Evolutionary conservation across 1,284 basidiomycete species (phyloP).

Genomic region (Naganishia cerealis): DNA sequence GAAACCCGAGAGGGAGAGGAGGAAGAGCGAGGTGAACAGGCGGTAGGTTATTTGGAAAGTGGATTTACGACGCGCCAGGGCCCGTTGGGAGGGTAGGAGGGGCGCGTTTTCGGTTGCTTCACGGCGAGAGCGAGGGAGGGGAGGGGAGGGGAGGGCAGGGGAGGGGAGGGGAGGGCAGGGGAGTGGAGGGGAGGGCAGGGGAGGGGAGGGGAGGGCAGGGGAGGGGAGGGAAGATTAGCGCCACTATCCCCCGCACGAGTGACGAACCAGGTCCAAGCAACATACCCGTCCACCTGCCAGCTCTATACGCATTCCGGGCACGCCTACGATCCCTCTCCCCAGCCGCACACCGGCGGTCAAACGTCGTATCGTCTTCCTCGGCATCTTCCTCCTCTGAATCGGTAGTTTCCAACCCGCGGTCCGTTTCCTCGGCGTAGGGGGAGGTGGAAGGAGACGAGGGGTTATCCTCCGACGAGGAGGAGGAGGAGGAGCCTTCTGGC

Average conservation of each 20-base stretch:
- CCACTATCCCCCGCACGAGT: too few relatives aligned
- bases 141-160: too few relatives aligned
- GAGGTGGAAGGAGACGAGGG: too few relatives aligned
- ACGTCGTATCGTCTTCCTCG: conserved; percentile 25
- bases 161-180: background rate
- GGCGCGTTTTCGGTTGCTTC: conserved; percentile 21
- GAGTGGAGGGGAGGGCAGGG: background rate
- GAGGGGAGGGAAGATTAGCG: background rate
- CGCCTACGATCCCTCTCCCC: conserved; percentile 12
- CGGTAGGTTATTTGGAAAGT: conserved; percentile 27
- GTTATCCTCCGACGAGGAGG: too few relatives aligned
- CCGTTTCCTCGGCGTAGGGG: too few relatives aligned
- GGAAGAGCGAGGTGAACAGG: conserved; percentile 30
- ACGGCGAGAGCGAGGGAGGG: too few relatives aligned
- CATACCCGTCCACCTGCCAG: conserved; percentile 8
- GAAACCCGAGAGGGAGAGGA: conserved; percentile 44
- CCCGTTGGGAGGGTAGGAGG: background rate
- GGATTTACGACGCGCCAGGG: conserved; percentile 23
- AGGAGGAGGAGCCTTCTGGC: conserved; percentile 37
- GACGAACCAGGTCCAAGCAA: too few relatives aligned
- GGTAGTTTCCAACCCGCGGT: background rate
- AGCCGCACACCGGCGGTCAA: conserved; percentile 13
- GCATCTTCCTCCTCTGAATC: conserved; percentile 11
- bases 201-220: background rate
- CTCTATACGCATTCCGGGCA: conserved; percentile 15